These are phyloP conservation scores for Ceratocystis diversiconidia DNA, from an alignment of 2,329 filamentous ascomycete genomes.

Conservation along the genomic window DNA sequence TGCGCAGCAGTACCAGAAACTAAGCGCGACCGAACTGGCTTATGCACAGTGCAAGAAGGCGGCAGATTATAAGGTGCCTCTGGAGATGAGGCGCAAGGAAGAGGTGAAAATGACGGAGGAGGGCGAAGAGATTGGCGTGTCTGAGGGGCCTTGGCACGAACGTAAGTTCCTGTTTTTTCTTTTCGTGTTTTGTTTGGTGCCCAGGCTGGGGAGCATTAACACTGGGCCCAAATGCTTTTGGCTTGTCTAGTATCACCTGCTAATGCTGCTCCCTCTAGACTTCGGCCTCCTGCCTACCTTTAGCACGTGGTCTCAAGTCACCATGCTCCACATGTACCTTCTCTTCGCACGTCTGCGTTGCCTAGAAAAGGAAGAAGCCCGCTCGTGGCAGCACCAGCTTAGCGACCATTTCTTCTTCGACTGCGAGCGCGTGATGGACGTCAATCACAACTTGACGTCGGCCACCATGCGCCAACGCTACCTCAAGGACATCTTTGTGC, in stretches of 20 bases:
- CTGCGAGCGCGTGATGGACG: constrained; percentile 69
- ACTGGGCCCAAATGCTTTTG: neutral
- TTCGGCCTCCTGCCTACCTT: constrained; percentile 75
- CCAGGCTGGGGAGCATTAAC: neutral
- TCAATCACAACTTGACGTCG: constrained; percentile 57
- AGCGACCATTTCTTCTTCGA: constrained; percentile 92
- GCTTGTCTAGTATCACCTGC: neutral
- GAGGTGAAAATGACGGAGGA: constrained; percentile 56
- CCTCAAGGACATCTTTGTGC: constrained; percentile 78
- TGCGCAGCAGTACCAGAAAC: constrained; percentile 44
- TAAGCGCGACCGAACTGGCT: constrained; percentile 62
- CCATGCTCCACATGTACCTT: constrained; percentile 92
- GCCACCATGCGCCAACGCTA: constrained; percentile 47
- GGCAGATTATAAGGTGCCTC: constrained; percentile 63
- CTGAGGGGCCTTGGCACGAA: constrained; percentile 66
- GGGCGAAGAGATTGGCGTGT: constrained; percentile 69
- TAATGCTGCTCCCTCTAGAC: constrained; percentile 33
- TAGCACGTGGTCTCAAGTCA: constrained; percentile 89
- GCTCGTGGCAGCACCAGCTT: constrained; percentile 75
- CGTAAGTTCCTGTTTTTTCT: constrained; percentile 37
- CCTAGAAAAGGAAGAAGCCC: constrained; percentile 54
- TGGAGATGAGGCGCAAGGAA: constrained; percentile 49
- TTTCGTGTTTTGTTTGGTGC: neutral
- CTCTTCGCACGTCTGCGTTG: constrained; percentile 70
- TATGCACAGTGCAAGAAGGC: constrained; percentile 60